Conservation (phyloP, 768 basidiomycete genomes). For the Tricholoma saponaceum region DNA sequence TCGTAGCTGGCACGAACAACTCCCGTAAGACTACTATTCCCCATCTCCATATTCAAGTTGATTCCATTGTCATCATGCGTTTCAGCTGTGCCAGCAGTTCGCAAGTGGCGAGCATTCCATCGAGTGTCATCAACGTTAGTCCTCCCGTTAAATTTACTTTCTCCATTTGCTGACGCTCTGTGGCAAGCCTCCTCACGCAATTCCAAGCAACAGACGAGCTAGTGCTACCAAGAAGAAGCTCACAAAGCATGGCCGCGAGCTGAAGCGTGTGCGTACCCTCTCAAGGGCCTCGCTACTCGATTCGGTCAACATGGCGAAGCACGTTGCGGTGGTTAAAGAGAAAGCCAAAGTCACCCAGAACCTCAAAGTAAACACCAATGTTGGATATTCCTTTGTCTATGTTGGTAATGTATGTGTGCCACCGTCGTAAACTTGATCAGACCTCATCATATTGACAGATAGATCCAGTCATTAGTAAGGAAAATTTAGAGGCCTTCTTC, state of each 20-base stretch:
- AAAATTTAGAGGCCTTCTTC: conserved; percentile 31
- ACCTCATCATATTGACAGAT: conserved; percentile 21
- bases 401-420: conserved; percentile 57
- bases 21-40: not conserved
- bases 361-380: conserved; percentile 18
- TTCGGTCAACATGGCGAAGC: not conserved
- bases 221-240: not conserved
- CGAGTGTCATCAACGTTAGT: not conserved
- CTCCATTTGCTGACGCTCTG: not conserved
- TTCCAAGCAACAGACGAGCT: not conserved
- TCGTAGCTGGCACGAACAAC: not conserved
- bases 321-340: conserved; percentile 6
- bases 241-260: not conserved
- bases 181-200: not conserved
- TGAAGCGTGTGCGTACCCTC: not conserved
- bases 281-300: not conserved
- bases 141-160: not conserved
- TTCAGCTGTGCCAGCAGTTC: conserved; percentile 1
- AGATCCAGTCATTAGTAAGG: conserved; percentile 29
- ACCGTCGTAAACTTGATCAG: not conserved
- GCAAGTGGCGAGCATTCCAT: not conserved
- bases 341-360: conserved; percentile 19
- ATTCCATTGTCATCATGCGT: not conserved
- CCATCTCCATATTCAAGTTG: not conserved
- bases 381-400: conserved; percentile 34